phyloP scores from a whole-genome alignment of 2,329 filamentous ascomycete species.

The Corinectria fuckeliana region DNA sequence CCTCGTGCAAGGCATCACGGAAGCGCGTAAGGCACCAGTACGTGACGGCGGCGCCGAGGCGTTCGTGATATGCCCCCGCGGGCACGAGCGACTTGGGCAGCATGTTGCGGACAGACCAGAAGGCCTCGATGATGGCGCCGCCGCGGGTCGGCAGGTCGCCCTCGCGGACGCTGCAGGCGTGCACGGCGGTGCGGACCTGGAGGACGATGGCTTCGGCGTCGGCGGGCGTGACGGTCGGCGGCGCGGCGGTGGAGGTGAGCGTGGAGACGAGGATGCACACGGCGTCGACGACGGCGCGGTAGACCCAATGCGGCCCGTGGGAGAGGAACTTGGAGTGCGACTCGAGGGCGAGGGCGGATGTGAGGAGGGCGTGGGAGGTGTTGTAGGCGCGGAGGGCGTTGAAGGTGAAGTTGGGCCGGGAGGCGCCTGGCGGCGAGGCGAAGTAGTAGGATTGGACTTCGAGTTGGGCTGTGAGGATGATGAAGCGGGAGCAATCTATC shows the following conservation, averaged over 20 bases:
- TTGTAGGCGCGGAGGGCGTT: conserved; percentile 55
- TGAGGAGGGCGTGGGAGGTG: conserved; percentile 55
- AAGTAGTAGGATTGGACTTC: conserved; percentile 63
- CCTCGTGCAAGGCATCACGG: conserved; percentile 51
- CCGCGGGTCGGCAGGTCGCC: conserved; percentile 56
- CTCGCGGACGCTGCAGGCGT: conserved; percentile 54
- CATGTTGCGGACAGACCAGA: conserved; percentile 50
- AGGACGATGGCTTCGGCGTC: conserved; percentile 42
- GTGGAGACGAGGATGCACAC: conserved; percentile 53
- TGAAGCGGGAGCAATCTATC: conserved; percentile 57
- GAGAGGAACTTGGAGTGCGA: conserved; percentile 47
- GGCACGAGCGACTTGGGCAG: conserved; percentile 49
- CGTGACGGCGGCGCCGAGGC: conserved; percentile 56
- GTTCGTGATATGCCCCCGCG: conserved; percentile 50
- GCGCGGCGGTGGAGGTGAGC: conserved; percentile 52
- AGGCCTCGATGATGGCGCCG: conserved; percentile 56
- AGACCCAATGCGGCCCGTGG: conserved; percentile 58
- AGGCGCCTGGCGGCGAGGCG: conserved; percentile 48
- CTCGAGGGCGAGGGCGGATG: conserved; percentile 52
- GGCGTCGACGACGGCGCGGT: conserved; percentile 54
- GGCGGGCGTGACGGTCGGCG: conserved; percentile 39
- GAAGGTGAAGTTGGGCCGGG: conserved; percentile 48
- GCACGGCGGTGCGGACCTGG: conserved; percentile 45
- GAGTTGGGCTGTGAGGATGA: conserved; percentile 55
- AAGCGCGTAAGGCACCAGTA: conserved; percentile 57